Evolutionary conservation across 1,139 yeast genomes (phyloP).

Genomic region (Meyerozyma smithsonii): DNA sequence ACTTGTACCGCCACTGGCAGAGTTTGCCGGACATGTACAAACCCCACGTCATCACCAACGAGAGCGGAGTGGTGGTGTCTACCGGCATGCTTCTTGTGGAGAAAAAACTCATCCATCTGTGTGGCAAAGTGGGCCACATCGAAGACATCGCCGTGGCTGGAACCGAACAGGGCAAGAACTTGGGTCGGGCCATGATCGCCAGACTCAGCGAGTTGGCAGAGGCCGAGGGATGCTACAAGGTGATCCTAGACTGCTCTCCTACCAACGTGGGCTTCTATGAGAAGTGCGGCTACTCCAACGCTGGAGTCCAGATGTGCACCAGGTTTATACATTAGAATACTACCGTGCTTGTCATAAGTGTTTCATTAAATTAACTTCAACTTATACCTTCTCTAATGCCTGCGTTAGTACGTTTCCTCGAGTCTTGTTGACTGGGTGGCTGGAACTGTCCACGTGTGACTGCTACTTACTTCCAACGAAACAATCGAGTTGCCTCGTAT

Average conservation of each 20-base stretch:
- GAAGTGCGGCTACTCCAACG: constrained; percentile 67
- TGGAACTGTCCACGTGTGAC: not conserved
- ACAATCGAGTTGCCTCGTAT: constrained; percentile 60
- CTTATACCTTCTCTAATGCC: constrained; percentile 22
- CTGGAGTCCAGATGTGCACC: constrained; percentile 70
- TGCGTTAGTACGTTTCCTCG: constrained; percentile 6
- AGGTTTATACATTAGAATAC: constrained; percentile 14
- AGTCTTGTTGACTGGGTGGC: too few relatives aligned
- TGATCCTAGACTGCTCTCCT: constrained; percentile 82
- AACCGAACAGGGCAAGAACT: constrained; percentile 75
- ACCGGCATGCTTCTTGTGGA: constrained; percentile 52
- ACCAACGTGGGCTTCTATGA: constrained; percentile 82
- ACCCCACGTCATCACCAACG: constrained; percentile 56
- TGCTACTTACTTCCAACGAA: constrained; percentile 46
- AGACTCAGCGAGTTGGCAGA: constrained; percentile 59
- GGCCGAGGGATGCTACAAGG: constrained; percentile 72
- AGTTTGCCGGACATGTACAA: constrained; percentile 42
- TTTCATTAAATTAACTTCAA: not conserved
- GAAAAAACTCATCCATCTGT: constrained; percentile 63
- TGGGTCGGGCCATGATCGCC: constrained; percentile 67
- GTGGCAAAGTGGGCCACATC: constrained; percentile 88
- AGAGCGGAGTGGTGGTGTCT: constrained; percentile 41
- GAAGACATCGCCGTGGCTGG: constrained; percentile 86
- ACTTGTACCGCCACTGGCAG: constrained; percentile 47
- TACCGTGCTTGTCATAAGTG: too few relatives aligned